Conservation (phyloP, 352 stramenopile species). For the Globisporangium megalacanthum region DNA sequence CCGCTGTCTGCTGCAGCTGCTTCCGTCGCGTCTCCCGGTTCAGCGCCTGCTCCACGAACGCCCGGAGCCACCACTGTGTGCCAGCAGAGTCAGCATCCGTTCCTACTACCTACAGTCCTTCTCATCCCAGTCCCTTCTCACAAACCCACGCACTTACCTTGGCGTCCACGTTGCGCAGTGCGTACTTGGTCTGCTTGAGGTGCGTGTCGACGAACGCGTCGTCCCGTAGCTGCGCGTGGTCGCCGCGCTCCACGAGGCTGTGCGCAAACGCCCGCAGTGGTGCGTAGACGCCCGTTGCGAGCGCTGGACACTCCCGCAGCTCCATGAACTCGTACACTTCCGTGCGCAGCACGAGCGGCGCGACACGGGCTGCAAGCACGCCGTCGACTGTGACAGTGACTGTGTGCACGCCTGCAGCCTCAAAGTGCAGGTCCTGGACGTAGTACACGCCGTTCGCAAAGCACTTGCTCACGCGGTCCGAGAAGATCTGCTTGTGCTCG, state of each 20-base stretch:
- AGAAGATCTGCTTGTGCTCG: constrained; percentile 73
- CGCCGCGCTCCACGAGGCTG: constrained; percentile 27
- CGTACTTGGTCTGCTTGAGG: constrained; percentile 51
- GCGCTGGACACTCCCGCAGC: constrained; percentile 53
- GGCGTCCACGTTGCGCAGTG: constrained; percentile 62
- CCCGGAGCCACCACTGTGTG: constrained; percentile 62
- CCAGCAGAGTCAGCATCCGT: neutral
- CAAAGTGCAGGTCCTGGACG: constrained; percentile 65
- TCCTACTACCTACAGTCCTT: too few species aligned
- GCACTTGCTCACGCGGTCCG: constrained; percentile 37
- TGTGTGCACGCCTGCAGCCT: constrained; percentile 53
- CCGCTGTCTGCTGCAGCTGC: constrained; percentile 37
- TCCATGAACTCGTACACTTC: constrained; percentile 83
- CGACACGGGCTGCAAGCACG: constrained; percentile 35
- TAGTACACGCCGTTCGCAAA: constrained; percentile 82
- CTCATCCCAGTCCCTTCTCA: neutral
- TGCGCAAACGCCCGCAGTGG: constrained; percentile 56
- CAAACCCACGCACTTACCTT: constrained; percentile 42
- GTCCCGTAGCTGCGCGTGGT: constrained; percentile 48
- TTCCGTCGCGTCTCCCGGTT: constrained; percentile 52
- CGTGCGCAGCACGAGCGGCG: constrained; percentile 53
- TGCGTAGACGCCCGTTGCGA: constrained; percentile 46
- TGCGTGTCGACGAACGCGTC: constrained; percentile 52
- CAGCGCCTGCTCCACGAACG: constrained; percentile 70
- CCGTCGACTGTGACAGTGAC: constrained; percentile 59